phyloP scores from a whole-genome alignment of 2,329 filamentous ascomycete species.

The Fusarium tjaetaba region DNA sequence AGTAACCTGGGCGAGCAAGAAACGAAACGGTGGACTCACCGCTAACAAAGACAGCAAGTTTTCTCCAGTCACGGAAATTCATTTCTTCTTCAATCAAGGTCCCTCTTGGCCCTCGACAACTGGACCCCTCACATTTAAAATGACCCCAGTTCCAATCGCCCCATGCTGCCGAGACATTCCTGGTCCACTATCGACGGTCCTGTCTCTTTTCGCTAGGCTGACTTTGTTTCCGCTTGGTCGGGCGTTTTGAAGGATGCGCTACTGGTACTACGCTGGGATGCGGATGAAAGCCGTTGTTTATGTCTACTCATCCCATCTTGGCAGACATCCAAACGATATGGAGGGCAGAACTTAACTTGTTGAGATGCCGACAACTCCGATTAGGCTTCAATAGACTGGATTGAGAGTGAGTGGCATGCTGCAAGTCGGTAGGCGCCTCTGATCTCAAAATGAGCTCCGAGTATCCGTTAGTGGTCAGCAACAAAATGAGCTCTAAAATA shows the following conservation, averaged over 20 bases:
- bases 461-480: not conserved
- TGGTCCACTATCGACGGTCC: constrained; percentile 13
- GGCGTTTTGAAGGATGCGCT: constrained; percentile 27
- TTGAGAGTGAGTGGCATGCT: not conserved
- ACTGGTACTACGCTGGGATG: not conserved
- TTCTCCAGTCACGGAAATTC: constrained; percentile 7
- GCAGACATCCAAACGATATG: not conserved
- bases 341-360: not conserved
- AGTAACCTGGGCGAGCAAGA: constrained; percentile 14
- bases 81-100: not conserved
- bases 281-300: constrained; percentile 11
- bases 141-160: not conserved
- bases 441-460: constrained; percentile 1
- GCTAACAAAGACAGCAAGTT: not conserved
- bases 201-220: constrained; percentile 18
- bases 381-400: not conserved
- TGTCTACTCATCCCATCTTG: not conserved
- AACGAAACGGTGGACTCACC: constrained; percentile 15
- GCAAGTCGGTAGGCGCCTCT: not conserved
- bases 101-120: constrained; percentile 3
- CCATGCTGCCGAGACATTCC: constrained; percentile 23
- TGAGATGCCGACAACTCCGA: constrained; percentile 1
- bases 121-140: constrained; percentile 8
- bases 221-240: constrained; percentile 23
- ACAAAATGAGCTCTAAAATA: constrained; percentile 25